Base-by-base conservation (phyloP, 768 basidiomycete species). In the Hygrophoropsis aurantiaca region DNA sequence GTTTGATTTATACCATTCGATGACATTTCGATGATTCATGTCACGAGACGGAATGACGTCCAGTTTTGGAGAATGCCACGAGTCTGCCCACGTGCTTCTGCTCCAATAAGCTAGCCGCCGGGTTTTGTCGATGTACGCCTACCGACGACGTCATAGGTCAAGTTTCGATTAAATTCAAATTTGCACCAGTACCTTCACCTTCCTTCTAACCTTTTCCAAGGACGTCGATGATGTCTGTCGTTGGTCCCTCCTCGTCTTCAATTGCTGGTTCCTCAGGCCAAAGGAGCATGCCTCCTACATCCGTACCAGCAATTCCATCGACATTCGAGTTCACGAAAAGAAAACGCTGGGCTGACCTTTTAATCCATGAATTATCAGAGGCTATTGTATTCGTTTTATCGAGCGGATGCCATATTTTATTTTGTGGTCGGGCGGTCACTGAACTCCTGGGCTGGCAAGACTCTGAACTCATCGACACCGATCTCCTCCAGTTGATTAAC, bases 251-350 rank as follows among this genome's bases (percentile, higher is more conserved):
- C 27, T 13, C 27, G 7, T 30, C 27, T 7, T 30, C 27, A 13
- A 30, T 30, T 30, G 7, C 27, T 30, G 27, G 27, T 6, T 13
- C 27, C 7, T 30, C 27, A 30, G 13, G 7, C 13, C 27, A 30
- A 13, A 6, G 27, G 13, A 6, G 7, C 13, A 8, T 38, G 16
- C 16, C 36, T 21, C 16, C 36, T 38, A 21, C 36, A 16, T 7
- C 21, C 15, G 10, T 30, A 6, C 6, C 52, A 4, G 30, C 21
- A 18, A 11, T 26, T 11, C 5, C 40, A 1, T 57, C 69, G 7
- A 69, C 70, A 11, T 93, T 82, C 57, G 91, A 94, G 62, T 94
- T 93, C 62, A 90, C 88, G 0, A 90, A 89, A 60, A 73, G 90
- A 46, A 92, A 92, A 62, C 77, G 84, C 46, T 94, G 91, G 91